Conservation (phyloP, 2,329 filamentous ascomycete genomes). For the Pezicula neosporulosa region DNA sequence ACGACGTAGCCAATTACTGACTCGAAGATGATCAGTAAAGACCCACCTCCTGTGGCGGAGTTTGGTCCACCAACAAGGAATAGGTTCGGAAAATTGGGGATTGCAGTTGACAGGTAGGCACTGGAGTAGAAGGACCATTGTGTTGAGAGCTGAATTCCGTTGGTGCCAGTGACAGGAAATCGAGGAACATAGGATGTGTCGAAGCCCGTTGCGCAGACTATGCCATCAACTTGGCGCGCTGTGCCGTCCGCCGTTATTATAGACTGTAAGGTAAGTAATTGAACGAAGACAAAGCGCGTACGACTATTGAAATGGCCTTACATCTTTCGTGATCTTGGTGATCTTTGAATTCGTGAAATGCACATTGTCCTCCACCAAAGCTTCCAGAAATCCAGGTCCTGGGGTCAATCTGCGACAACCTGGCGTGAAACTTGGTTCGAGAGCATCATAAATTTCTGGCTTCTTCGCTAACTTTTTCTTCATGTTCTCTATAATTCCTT, state of each 20-base stretch:
- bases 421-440: slow-evolving; percentile 34
- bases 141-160: slow-evolving; percentile 1
- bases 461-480: slow-evolving; percentile 32
- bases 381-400: slow-evolving; percentile 29
- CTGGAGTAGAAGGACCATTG: slow-evolving; percentile 19
- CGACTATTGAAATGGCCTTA: background rate
- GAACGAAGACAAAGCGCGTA: background rate
- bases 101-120: slow-evolving; percentile 1
- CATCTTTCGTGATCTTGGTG: background rate
- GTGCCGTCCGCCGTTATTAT: slow-evolving; percentile 23
- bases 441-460: slow-evolving; percentile 29
- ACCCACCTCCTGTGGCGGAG: slow-evolving; percentile 25
- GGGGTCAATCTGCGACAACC: slow-evolving; percentile 37
- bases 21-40: slow-evolving; percentile 61
- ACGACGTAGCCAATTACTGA: slow-evolving; percentile 64
- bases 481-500: slow-evolving; percentile 9
- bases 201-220: slow-evolving; percentile 28
- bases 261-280: slow-evolving; percentile 4
- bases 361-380: slow-evolving; percentile 2
- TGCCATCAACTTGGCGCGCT: slow-evolving; percentile 25
- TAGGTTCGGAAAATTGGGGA: slow-evolving; percentile 3
- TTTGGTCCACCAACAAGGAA: slow-evolving; percentile 3
- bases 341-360: background rate
- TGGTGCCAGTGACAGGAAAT: slow-evolving; percentile 12
- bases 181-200: slow-evolving; percentile 17